A percentile compares a stretch with the other conserved stretches of the same genome.
Evolutionary conservation across 257 asterid species (phyloP).

Genomic region (Thymus quinquecostatus): DNA sequence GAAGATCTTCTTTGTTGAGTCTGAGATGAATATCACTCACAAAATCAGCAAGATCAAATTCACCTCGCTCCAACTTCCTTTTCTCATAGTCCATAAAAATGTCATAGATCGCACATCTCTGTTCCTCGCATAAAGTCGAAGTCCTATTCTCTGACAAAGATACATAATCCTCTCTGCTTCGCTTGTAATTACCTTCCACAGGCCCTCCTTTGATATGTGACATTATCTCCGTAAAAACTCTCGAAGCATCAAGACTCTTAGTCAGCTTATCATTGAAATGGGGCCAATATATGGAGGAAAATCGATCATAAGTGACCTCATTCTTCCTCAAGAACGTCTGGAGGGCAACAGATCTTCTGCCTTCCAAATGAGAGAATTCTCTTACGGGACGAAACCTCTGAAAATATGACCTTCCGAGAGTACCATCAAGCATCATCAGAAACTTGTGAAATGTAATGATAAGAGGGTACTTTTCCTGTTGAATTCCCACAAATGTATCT

Average conservation of each 20-base stretch:
- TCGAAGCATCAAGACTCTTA: conserved; percentile 54
- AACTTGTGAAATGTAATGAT: conserved; percentile 69
- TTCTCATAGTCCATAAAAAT: conserved; percentile 64
- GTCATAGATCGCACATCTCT: conserved; percentile 48
- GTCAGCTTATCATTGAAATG: conserved; percentile 49
- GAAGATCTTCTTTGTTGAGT: conserved; percentile 35
- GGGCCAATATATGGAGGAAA: conserved; percentile 58
- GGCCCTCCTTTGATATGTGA: conserved; percentile 70
- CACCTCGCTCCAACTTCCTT: conserved; percentile 50
- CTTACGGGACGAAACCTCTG: conserved; percentile 45
- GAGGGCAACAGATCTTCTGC: conserved; percentile 44
- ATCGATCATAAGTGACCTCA: conserved; percentile 65
- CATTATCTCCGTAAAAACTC: conserved; percentile 63
- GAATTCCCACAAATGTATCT: conserved; percentile 51
- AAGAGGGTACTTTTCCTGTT: conserved; percentile 54
- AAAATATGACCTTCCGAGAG: conserved; percentile 55
- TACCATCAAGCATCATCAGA: conserved; percentile 75
- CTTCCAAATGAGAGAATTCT: conserved; percentile 24
- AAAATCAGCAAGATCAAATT: conserved; percentile 75
- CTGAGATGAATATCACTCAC: conserved; percentile 59
- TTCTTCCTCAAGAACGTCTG: conserved; percentile 53
- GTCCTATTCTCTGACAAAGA: conserved; percentile 44
- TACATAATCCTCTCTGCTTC: conserved; percentile 43
- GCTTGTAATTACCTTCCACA: conserved; percentile 40
- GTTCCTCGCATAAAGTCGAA: conserved; percentile 45